Conservation (phyloP, 2,329 filamentous ascomycete genomes). For the Penicillium frequentans region DNA sequence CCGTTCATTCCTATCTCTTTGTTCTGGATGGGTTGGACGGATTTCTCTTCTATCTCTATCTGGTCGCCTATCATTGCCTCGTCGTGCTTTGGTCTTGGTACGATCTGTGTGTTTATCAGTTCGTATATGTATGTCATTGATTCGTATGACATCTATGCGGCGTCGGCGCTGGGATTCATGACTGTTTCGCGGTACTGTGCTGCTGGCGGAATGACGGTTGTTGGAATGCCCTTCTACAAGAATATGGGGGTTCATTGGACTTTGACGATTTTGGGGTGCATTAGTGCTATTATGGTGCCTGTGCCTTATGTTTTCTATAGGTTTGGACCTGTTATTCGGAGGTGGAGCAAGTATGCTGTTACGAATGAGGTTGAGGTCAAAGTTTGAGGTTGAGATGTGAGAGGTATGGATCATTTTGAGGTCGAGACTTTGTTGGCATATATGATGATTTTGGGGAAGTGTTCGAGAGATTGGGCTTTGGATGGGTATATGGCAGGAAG, state of each 20-base stretch:
- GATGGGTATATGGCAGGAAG: too few relatives aligned
- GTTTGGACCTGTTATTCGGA: conserved; percentile 22
- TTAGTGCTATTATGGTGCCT: conserved; percentile 42
- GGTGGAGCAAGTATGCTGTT: conserved; percentile 22
- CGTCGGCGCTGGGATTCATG: conserved; percentile 48
- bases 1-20: conserved; percentile 53
- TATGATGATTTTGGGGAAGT: neutral
- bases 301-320: conserved; percentile 41
- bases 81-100: conserved; percentile 54
- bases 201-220: conserved; percentile 41
- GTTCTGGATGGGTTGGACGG: conserved; percentile 63
- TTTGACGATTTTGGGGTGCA: conserved; percentile 42
- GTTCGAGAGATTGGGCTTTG: neutral
- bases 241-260: conserved; percentile 47
- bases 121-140: conserved; percentile 61
- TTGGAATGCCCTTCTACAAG: conserved; percentile 40
- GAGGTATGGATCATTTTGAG: neutral
- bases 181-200: conserved; percentile 45
- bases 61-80: conserved; percentile 55
- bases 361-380: conserved; percentile 9
- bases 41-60: conserved; percentile 43
- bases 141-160: conserved; percentile 55
- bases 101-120: conserved; percentile 52
- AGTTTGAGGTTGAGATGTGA: neutral
- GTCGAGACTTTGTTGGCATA: neutral